Percentiles rank a stretch among this genome's conserved stretches.
These are phyloP conservation scores for Herpetospermum pedunculosum DNA, from an alignment of 306 rosid genomes.

Conservation along the genomic window DNA sequence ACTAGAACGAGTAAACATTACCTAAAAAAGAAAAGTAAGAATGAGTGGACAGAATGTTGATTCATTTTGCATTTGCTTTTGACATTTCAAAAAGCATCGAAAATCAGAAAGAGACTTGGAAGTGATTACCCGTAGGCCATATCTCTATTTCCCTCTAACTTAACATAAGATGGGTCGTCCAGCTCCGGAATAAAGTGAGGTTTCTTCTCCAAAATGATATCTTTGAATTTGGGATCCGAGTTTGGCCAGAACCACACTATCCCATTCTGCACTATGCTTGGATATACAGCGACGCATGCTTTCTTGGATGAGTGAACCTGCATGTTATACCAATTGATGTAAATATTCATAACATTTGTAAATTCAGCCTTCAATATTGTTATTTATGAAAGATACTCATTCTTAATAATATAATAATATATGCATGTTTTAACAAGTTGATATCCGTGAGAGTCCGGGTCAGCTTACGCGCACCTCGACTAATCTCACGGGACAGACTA, in stretches of 20 bases:
- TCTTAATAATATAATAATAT: not conserved
- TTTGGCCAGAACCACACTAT: slow-evolving; percentile 93
- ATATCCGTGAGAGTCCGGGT: too few species aligned
- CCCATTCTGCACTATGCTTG: slow-evolving; percentile 64
- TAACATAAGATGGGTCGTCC: slow-evolving; percentile 66
- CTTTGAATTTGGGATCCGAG: slow-evolving; percentile 67
- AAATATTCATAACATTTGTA: not conserved
- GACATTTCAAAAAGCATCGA: not conserved
- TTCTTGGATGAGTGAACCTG: slow-evolving; percentile 66
- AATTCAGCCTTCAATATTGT: not conserved
- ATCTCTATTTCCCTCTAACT: slow-evolving; percentile 66
- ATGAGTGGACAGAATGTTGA: not conserved
- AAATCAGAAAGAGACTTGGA: not conserved
- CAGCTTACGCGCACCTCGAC: too few species aligned
- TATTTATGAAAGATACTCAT: not conserved
- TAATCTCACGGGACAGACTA: too few species aligned
- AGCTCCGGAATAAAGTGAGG: slow-evolving; percentile 63
- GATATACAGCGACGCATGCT: slow-evolving; percentile 75
- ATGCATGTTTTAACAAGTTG: not conserved
- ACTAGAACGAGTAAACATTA: not conserved
- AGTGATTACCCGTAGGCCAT: slow-evolving; percentile 54
- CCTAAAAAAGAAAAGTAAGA: not conserved
- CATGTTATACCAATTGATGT: slow-evolving; percentile 12
- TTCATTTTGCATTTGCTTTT: not conserved
- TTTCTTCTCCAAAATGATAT: slow-evolving; percentile 37